Evolutionary conservation across 164 flowering plant species (phyloP), one percentile per base, ranked within the genome.

Genomic region (Liquidambar formosana): DNA sequence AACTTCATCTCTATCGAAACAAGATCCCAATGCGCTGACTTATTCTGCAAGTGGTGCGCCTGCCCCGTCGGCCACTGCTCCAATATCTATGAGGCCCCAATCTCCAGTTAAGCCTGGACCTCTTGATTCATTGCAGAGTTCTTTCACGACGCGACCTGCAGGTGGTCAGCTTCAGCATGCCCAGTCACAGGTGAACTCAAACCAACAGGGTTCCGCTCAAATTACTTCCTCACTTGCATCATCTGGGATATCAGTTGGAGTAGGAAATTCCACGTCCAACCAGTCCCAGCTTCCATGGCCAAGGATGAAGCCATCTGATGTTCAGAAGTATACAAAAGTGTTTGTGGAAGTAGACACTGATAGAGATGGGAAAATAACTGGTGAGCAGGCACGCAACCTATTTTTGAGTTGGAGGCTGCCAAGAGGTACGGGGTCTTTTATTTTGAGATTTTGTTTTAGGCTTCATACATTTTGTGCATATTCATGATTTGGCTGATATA

Each of bases 351-450:
- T 95, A 18, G 99, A 93, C 79, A 83, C 90, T 13, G 97, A 93
- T 64, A 82, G 91, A 75, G 99, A 95, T 85, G 97, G 99, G 63
- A 91, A 77, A 79, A 93, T 95, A 58, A 89, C 93, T 48, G 97
- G 97, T 16, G 96, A 91, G 68, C 88, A 95, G 80, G 99, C 99
- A 41, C 80, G 94, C 41, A 85, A 86, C 75, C 81, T 95, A 61
- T 95, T 95, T 64, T 77, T 95, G 72, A 93, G 99, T 79, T 95
- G 99, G 99, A 91, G 86, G 77, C 79, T 93, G 71, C 97, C 97
- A 58, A 85, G 96, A 89, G 99, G 97, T 93, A 77, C 33, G 58
- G 5, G 18, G 27, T 18, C 22, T 58, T 19, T 12, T 14, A 2
- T 33, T 4, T 25, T n/a, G 1, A 47, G 57, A n/a, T 14, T 15